A percentile compares a stretch with the other conserved stretches of the same genome.
phyloP scores from a whole-genome alignment of 176 grass and related monocot species.

The Oryza glumipatula region DNA sequence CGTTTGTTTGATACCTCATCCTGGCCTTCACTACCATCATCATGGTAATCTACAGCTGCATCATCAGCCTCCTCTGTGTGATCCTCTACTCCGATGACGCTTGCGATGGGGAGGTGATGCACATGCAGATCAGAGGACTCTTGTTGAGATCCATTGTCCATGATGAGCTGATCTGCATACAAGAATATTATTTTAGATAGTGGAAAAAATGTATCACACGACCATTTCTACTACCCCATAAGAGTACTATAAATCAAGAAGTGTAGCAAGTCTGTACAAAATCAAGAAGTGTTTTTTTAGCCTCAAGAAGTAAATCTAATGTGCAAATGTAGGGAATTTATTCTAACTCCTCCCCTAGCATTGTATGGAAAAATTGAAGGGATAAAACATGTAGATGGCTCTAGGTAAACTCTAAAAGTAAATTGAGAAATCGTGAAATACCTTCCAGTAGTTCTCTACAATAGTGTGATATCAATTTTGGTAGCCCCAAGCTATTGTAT shows the following conservation, averaged over 20 bases:
- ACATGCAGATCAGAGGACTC: neutral
- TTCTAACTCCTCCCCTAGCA: too few relatives aligned
- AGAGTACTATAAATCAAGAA: too few relatives aligned
- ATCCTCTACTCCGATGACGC: neutral
- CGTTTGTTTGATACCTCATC: neutral
- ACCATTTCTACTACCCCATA: too few relatives aligned
- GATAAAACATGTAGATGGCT: too few relatives aligned
- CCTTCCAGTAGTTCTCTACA: neutral
- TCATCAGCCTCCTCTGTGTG: neutral
- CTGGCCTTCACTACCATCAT: neutral
- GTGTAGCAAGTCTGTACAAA: too few relatives aligned
- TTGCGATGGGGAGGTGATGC: neutral
- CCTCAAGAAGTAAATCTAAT: too few relatives aligned
- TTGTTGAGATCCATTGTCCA: neutral
- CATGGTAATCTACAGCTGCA: neutral
- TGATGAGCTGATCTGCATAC: neutral
- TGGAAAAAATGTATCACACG: too few relatives aligned
- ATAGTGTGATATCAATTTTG: too few relatives aligned
- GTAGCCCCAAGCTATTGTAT: neutral
- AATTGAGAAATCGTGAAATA: neutral
- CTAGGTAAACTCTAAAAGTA: neutral
- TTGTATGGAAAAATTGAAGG: too few relatives aligned
- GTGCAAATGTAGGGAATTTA: too few relatives aligned
- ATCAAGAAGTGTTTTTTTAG: too few relatives aligned
- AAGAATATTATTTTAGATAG: too few relatives aligned